Evolutionary conservation across 164 flowering plant genomes (phyloP), one percentile per base, ranked within the genome.

Genomic region (Saururus chinensis): DNA sequence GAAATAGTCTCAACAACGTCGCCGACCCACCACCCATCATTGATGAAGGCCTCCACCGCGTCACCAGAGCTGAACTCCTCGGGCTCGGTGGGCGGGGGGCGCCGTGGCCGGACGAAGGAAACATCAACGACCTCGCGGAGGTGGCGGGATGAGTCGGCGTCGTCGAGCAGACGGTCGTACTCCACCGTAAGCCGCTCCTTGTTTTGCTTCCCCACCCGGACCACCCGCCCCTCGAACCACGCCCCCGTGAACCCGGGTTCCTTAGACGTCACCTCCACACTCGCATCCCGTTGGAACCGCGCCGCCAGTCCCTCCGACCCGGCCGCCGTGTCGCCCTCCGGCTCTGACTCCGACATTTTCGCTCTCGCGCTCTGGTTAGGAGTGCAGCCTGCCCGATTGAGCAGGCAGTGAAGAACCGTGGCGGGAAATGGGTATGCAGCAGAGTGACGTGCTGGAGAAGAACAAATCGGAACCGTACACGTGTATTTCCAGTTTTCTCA

Each of bases 11-110:
- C 82, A 42, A 74, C 57, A 56, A 91, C 64, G 22, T 77, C 74
- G n/a, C 98, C 96, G 22, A 75, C 84, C 97, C 97, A 91, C 97
- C 97, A 91, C 4, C 82, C 89, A 65, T 88, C 96, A 62, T 85
- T 83, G 71, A 76, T 78, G 40, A 75, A 58, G 30, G 89, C 95
- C 80, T 91, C 97, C 65, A 90, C 93, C 75, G 82, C 81, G 21
- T 86, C 86, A 51, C 60, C 59, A 62, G 58, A 40, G 37, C 57
- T 53, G 73, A 75, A 87, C 51, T 65, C 37, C 40, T 68, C 75
- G 24, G 71, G 70, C 24, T 73, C 70, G 40, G 56, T 45, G 13
- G 53, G 53, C 23, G 53, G 54, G 16, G 90, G 93, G 19, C 89
- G 92, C 59, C 26, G 8, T 19, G 93, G 97, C 74, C 97, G 77